Base-by-base conservation (phyloP, 2,329 filamentous ascomycete species). In the Hawksworthiomyces lignivorus region DNA sequence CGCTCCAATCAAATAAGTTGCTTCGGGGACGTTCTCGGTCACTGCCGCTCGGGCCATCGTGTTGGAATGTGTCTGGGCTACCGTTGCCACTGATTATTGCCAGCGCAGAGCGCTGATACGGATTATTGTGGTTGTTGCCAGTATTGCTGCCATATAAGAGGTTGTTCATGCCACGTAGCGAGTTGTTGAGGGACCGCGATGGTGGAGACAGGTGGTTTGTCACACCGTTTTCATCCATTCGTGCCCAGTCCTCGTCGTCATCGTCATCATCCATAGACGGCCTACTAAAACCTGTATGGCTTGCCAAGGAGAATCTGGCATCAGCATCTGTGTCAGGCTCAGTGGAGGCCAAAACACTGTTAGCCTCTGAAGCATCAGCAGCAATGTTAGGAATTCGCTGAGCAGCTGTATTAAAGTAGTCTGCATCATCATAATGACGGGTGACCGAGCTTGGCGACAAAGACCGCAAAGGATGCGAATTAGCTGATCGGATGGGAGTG, bases 1-100 rank as follows among this genome's bases (percentile, higher is more conserved):
- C 85, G 36, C 80, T 79, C 83, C 83, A 87, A 58, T 89, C 84
- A 52, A 89, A 89, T 4, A 89, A 67, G 50, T 74, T 88, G 58
- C 82, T 84, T 47, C 75, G 65, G 3, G 75, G 74, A 12, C 76
- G 68, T 40, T 80, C 74, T 32, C 52, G 30, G 3, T 57, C 29
- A 49, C 44, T 30, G 48, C 43, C n/a, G 3, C 29, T n/a, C 10
- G 27, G 32, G 3, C 18, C 36, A 10, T 43, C 49, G 26, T 59
- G 52, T 19, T 48, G 48, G n/a, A 54, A 58, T 18, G 55, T 56
- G 7, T 67, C 64, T 10, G 56, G 54, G 31, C 58, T 59, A 14
- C 59, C 59, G 48, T 71, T 73, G 32, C 70, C 69, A 37, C 67
- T 75, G 34, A 76, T 67, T 44, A 60, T 69, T 31, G 67, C 65